Evolutionary conservation across 2,329 filamentous ascomycete genomes (phyloP).

Genomic region (Karstenula rhodostoma): DNA sequence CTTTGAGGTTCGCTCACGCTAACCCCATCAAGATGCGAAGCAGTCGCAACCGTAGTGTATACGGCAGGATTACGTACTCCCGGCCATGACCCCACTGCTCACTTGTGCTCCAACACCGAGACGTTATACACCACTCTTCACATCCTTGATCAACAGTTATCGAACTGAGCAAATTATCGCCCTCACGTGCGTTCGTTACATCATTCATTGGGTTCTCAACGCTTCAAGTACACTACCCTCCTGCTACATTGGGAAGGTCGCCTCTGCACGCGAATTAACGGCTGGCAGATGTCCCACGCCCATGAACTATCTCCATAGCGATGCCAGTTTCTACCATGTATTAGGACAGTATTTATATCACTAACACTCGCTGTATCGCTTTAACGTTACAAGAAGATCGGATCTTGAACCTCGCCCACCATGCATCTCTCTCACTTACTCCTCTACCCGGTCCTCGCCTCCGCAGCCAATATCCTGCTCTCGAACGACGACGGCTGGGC

Average conservation of each 20-base stretch:
- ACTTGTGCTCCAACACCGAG: not conserved
- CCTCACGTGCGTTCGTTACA: not conserved
- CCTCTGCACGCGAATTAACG: slow-evolving; percentile 1
- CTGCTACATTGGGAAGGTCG: not conserved
- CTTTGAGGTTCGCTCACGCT: not conserved
- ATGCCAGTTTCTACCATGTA: not conserved
- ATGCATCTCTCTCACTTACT: slow-evolving; percentile 4
- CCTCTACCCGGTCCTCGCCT: not conserved
- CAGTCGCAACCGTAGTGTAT: not conserved
- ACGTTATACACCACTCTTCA: not conserved
- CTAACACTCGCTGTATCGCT: not conserved
- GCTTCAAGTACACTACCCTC: not conserved
- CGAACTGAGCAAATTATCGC: not conserved
- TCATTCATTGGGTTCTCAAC: not conserved
- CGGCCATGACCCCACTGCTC: not conserved
- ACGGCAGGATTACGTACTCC: not conserved
- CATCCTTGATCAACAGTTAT: not conserved
- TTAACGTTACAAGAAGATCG: too few species aligned
- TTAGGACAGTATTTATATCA: not conserved
- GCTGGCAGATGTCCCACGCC: not conserved
- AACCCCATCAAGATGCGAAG: not conserved
- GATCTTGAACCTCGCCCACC: not conserved
- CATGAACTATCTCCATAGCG: not conserved
- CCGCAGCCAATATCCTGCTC: not conserved
- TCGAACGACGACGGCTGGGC: slow-evolving; percentile 3